These are phyloP conservation scores for Plantago ovata DNA, from an alignment of 257 asterid genomes.

Conservation along the genomic window DNA sequence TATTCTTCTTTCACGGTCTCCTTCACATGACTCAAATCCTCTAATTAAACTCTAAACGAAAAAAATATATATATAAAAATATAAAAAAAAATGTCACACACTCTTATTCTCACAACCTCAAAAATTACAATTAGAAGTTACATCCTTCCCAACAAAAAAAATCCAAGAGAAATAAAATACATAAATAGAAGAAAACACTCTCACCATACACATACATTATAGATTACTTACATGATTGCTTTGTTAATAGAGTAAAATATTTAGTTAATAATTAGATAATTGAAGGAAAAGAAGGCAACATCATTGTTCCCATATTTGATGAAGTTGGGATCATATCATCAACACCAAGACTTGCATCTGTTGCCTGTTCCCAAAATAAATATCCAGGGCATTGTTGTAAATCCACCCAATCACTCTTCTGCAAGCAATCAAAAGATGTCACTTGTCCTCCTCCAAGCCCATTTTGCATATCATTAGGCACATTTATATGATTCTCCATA, in stretches of 20 bases:
- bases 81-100: conserved; percentile 8
- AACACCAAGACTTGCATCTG: conserved; percentile 44
- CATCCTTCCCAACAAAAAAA: conserved; percentile 25
- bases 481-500: conserved; percentile 38
- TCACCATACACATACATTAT: conserved; percentile 16
- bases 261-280: conserved; percentile 25
- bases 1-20: neutral
- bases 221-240: conserved; percentile 3
- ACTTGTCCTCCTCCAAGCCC: conserved; percentile 25
- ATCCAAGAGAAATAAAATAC: conserved; percentile 14
- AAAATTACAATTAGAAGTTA: conserved; percentile 21
- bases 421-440: conserved; percentile 39
- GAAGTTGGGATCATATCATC: conserved; percentile 39
- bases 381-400: conserved; percentile 55
- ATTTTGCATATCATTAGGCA: conserved; percentile 37
- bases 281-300: conserved; percentile 60
- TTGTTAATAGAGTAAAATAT: conserved; percentile 1
- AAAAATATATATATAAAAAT: no score
- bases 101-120: conserved; percentile 25
- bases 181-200: conserved; percentile 31
- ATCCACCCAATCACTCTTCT: conserved; percentile 58
- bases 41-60: no score
- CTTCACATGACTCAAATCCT: conserved; percentile 21
- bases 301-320: conserved; percentile 37
- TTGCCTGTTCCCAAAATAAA: conserved; percentile 64